phyloP scores from a whole-genome alignment of 108 stramenopile species.

The Aurantiochytrium sp. region DNA sequence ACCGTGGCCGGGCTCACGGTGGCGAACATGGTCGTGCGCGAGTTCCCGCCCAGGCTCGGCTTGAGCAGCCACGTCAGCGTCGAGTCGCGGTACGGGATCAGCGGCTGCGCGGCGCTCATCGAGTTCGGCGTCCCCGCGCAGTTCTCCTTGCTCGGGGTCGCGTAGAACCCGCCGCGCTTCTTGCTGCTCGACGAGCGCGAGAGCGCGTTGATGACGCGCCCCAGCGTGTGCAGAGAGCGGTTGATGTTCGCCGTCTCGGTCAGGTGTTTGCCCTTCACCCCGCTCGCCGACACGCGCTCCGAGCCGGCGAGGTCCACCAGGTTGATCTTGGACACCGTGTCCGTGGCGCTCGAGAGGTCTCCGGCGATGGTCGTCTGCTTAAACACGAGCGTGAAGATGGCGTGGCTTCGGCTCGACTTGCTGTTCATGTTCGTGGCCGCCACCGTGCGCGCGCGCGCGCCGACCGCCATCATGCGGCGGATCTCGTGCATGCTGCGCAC shows the following conservation, averaged over 20 bases:
- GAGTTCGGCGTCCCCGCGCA: neutral
- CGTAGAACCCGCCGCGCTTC: neutral
- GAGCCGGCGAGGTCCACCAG: slow-evolving; percentile 63
- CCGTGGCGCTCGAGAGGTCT: neutral
- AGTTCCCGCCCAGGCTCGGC: slow-evolving; percentile 35
- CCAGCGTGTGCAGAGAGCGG: slow-evolving; percentile 29
- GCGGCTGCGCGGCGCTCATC: neutral
- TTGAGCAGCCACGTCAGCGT: slow-evolving; percentile 58
- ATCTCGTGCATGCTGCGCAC: slow-evolving; percentile 44
- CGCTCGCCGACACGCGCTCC: slow-evolving; percentile 64
- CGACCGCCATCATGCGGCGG: slow-evolving; percentile 36
- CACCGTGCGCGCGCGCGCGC: slow-evolving; percentile 46
- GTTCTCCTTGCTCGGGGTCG: neutral
- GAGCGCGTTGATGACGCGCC: slow-evolving; percentile 39
- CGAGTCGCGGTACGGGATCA: slow-evolving; percentile 59
- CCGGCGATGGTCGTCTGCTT: slow-evolving; percentile 26
- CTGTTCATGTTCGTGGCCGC: slow-evolving; percentile 56
- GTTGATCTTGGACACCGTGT: slow-evolving; percentile 51
- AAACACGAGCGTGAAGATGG: slow-evolving; percentile 52
- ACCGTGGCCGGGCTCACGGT: slow-evolving; percentile 37
- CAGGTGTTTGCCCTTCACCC: slow-evolving; percentile 41
- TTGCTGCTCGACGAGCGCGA: neutral
- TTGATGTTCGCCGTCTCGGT: slow-evolving; percentile 67
- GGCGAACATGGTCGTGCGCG: slow-evolving; percentile 48
- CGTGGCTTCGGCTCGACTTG: slow-evolving; percentile 52